Evolutionary conservation across 2,329 filamentous ascomycete genomes (phyloP).

Genomic region (Fusarium sulawesiense): DNA sequence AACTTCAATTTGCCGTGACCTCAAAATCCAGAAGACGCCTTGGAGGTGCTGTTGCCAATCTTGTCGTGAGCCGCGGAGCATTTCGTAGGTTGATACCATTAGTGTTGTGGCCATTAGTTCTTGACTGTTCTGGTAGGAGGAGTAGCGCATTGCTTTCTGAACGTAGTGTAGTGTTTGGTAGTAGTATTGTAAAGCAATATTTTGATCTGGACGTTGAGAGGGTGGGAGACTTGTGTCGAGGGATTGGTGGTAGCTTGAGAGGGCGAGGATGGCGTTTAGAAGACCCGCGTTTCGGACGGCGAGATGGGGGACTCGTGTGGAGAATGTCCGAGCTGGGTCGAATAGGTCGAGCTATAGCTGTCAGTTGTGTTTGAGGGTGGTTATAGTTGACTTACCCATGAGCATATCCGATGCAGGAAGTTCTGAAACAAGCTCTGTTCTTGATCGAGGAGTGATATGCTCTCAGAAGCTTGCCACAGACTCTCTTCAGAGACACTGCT

Average conservation of each 20-base stretch:
- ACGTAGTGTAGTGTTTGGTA: slow-evolving; percentile 72
- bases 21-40: slow-evolving; percentile 73
- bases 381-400: slow-evolving; percentile 31
- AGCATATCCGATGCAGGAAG: slow-evolving; percentile 42
- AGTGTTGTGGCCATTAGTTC: slow-evolving; percentile 70
- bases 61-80: slow-evolving; percentile 64
- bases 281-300: slow-evolving; percentile 60
- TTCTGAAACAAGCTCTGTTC: slow-evolving; percentile 42
- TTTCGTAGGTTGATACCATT: slow-evolving; percentile 72
- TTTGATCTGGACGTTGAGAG: slow-evolving; percentile 14
- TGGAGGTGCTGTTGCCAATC: slow-evolving; percentile 72
- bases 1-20: slow-evolving; percentile 70
- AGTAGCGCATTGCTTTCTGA: slow-evolving; percentile 68
- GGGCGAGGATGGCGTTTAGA: slow-evolving; percentile 67
- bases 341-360: slow-evolving; percentile 37
- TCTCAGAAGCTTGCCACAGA: slow-evolving; percentile 40
- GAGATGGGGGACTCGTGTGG: slow-evolving; percentile 37
- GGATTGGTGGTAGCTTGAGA: slow-evolving; percentile 53
- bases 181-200: slow-evolving; percentile 62
- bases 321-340: slow-evolving; percentile 39
- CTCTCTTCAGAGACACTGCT: slow-evolving; percentile 12
- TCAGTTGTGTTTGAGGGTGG: background rate
- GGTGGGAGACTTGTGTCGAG: slow-evolving; percentile 3
- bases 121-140: slow-evolving; percentile 66
- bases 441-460: slow-evolving; percentile 35